Percentiles rank a stretch among this genome's conserved stretches.
These are phyloP conservation scores for Trichoderma gamsii DNA, from an alignment of 495 filamentous ascomycete genomes.

Conservation along the genomic window DNA sequence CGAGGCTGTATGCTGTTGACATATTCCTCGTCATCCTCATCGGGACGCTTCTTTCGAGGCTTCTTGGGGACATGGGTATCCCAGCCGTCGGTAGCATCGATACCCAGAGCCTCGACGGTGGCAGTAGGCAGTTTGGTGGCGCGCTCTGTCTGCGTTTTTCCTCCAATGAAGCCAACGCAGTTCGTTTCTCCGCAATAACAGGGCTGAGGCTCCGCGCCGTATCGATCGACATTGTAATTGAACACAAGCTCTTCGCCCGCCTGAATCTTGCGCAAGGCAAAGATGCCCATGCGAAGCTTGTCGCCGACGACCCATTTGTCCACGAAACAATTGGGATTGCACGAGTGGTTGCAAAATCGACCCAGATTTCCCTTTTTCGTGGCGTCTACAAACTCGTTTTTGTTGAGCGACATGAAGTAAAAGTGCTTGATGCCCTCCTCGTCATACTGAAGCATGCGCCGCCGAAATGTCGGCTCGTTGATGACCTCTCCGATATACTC, in stretches of 20 bases:
- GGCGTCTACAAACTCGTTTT: constrained; percentile 94
- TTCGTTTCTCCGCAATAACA: constrained; percentile 96
- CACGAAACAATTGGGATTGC: constrained; percentile 97
- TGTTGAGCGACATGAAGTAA: constrained; percentile 98
- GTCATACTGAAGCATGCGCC: constrained; percentile 85
- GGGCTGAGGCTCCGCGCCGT: constrained; percentile 91
- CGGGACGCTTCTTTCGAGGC: constrained; percentile 88
- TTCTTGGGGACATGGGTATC: constrained; percentile 82
- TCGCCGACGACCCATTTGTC: constrained; percentile 99
- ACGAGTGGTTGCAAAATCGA: constrained; percentile 98
- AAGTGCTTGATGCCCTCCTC: constrained; percentile 97
- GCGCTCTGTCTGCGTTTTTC: constrained; percentile 93
- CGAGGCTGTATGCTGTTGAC: constrained; percentile 84
- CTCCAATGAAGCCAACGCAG: constrained; percentile 93
- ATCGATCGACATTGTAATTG: constrained; percentile 99
- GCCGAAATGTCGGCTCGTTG: constrained; percentile 79
- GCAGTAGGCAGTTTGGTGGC: constrained; percentile 86
- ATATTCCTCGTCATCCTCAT: constrained; percentile 93
- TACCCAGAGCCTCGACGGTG: constrained; percentile 90
- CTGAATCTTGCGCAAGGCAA: constrained; percentile 79
- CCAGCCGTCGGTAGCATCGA: constrained; percentile 90
- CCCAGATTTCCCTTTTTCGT: constrained; percentile 95
- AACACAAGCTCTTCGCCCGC: constrained; percentile 97
- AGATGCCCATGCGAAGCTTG: constrained; percentile 98
- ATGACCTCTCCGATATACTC: constrained; percentile 99